Conservation (phyloP, 2,329 filamentous ascomycete species). For the Beauveria bassiana region DNA sequence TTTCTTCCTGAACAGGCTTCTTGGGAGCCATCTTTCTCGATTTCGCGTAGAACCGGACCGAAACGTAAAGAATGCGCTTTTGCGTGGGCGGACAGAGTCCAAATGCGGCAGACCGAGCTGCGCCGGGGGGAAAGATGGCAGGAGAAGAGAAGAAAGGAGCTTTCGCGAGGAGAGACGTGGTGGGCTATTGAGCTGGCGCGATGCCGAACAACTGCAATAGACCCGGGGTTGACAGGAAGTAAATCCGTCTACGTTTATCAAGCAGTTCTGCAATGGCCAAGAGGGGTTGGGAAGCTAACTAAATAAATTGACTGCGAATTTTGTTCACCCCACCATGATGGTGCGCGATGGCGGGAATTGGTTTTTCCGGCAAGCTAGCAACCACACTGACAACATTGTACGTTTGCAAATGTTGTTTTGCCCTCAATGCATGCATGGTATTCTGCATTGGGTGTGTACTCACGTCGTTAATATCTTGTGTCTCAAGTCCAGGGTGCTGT, state of each 20-base stretch:
- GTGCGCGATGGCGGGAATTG: background rate
- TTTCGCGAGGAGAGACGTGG: conserved; percentile 31
- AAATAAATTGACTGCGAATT: conserved; percentile 1
- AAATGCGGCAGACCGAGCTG: conserved; percentile 61
- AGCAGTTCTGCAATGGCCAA: background rate
- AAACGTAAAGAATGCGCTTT: conserved; percentile 36
- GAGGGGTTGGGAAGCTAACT: conserved; percentile 2
- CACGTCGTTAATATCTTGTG: background rate
- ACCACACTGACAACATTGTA: too few species aligned
- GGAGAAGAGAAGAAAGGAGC: conserved; percentile 45
- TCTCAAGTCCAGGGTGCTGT: background rate
- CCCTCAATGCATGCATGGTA: background rate
- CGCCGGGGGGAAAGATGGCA: conserved; percentile 42
- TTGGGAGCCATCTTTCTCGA: conserved; percentile 89
- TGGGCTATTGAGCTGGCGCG: conserved; percentile 20
- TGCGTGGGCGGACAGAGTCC: conserved; percentile 40
- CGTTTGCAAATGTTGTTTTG: background rate
- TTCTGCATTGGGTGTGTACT: background rate
- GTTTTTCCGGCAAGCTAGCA: conserved; percentile 2
- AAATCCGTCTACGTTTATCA: conserved; percentile 7
- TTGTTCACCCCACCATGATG: conserved; percentile 7
- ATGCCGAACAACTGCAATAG: background rate
- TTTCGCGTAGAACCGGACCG: conserved; percentile 50
- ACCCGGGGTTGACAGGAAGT: background rate
- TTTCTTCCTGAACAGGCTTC: conserved; percentile 86